Evolutionary conservation across 768 basidiomycete species (phyloP), one percentile per base, ranked within the genome.

Genomic region (Lactifluus hygrophoroides): DNA sequence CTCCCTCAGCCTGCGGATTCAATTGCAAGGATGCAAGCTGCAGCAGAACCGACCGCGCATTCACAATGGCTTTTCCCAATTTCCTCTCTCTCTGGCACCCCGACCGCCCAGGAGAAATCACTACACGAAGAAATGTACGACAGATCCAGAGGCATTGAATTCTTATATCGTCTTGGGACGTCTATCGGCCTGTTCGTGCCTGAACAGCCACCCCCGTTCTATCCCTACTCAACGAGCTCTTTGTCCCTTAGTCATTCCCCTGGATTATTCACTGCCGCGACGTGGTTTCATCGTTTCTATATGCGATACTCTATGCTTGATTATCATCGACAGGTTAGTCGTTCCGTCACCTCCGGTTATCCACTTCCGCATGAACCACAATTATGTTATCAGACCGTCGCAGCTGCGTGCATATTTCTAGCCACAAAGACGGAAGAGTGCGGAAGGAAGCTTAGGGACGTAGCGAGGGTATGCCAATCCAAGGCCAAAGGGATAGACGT

Each of bases 381-480:
- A 40, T 55, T 46, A 62, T 51, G 61, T 64, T 61, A 48, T 49
- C 55, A 93, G 90, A 85, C 90, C 64, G 84, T 90, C 42, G 90
- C 91, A 28, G 90, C 88, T 13, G 78, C 90, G 4, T 92, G 89
- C 69, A 82, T 93, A 60, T 93, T 93, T 66, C 78, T 93, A 57
- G 88, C 90, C 0, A 90, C 90, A n/a, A 93, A 93, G 70, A 92
- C 89, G 1, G 90, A 93, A 69, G 90, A 93, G 71, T 91, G 88
- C 64, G 88, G 88, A 34, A 77, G 90, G 51, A 93, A 92, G 67
- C 78, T 93, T 14, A 78, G 86, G n/a, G 90, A 93, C 66, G 88
- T 92, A 25, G 87, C 90, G 9, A 79, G 80, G 62, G 80, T 92
- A 10, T 85, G 80, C 64, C 80, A 82, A 65, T 79, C 86, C 35